Percentiles rank a stretch among this genome's conserved stretches.
These are phyloP conservation scores for Begonia masoniana DNA, from an alignment of 306 rosid genomes.

Conservation along the genomic window DNA sequence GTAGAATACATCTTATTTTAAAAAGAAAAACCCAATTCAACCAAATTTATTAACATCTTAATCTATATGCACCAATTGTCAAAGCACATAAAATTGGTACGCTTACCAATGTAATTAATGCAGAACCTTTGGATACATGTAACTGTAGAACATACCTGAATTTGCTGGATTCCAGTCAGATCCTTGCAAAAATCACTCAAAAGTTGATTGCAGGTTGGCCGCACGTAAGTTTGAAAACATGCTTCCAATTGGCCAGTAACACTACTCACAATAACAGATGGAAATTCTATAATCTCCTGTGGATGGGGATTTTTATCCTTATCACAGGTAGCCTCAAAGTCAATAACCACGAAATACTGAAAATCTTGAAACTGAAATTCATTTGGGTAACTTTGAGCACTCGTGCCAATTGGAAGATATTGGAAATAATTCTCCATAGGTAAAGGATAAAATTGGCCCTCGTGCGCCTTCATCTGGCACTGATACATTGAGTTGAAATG, in stretches of 20 bases:
- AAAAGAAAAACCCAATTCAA: no score
- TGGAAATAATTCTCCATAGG: slow-evolving; percentile 51
- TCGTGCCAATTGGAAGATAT: slow-evolving; percentile 44
- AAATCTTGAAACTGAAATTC: slow-evolving; percentile 70
- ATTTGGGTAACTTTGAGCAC: slow-evolving; percentile 48
- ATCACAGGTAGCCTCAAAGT: slow-evolving; percentile 94
- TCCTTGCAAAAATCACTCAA: slow-evolving; percentile 88
- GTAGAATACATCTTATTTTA: no score
- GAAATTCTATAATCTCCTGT: slow-evolving; percentile 92
- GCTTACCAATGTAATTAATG: no score
- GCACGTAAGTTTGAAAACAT: slow-evolving; percentile 85
- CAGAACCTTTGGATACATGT: no score
- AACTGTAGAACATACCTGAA: slow-evolving; percentile 47
- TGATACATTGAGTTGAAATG: slow-evolving; percentile 55
- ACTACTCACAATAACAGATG: slow-evolving; percentile 88
- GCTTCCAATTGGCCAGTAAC: slow-evolving; percentile 90
- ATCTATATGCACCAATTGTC: no score
- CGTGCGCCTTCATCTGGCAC: slow-evolving; percentile 55
- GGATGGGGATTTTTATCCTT: slow-evolving; percentile 84
- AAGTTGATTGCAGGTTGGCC: slow-evolving; percentile 75
- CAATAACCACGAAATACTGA: slow-evolving; percentile 93
- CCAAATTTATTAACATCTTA: no score
- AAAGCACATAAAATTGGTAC: no score
- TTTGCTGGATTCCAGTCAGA: slow-evolving; percentile 90
- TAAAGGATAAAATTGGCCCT: slow-evolving; percentile 49